phyloP scores from a whole-genome alignment of 2,329 filamentous ascomycete species.

The Fusarium torreyae region DNA sequence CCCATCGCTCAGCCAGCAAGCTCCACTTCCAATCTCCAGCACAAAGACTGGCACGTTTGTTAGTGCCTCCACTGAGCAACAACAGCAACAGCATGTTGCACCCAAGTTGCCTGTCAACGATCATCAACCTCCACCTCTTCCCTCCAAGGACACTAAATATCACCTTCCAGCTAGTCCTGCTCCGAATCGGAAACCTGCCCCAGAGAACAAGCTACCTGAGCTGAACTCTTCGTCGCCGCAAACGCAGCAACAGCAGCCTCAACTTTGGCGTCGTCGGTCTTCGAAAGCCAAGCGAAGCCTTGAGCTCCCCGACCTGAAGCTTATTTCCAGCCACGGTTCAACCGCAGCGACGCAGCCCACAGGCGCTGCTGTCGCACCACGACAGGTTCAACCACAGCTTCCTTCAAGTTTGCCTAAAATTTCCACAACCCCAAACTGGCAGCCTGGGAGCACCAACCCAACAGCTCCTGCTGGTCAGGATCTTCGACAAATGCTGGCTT shows the following conservation, averaged over 20 bases:
- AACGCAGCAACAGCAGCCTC: slow-evolving; percentile 43
- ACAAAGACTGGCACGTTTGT: slow-evolving; percentile 40
- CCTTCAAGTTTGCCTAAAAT: slow-evolving; percentile 36
- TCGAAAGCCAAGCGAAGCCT: slow-evolving; percentile 64
- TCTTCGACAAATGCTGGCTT: slow-evolving; percentile 21
- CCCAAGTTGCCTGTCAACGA: slow-evolving; percentile 26
- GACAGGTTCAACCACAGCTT: slow-evolving; percentile 38
- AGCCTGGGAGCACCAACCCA: slow-evolving; percentile 26
- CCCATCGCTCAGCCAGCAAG: slow-evolving; percentile 45
- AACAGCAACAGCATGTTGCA: slow-evolving; percentile 44
- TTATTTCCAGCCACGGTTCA: slow-evolving; percentile 66
- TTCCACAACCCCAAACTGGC: slow-evolving; percentile 38
- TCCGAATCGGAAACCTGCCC: slow-evolving; percentile 29
- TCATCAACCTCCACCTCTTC: slow-evolving; percentile 43
- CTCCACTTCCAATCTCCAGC: slow-evolving; percentile 46
- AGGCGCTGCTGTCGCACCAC: slow-evolving; percentile 11
- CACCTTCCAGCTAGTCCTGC: slow-evolving; percentile 43
- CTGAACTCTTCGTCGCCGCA: slow-evolving; percentile 49
- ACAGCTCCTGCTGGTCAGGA: slow-evolving; percentile 32
- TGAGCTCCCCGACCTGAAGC: slow-evolving; percentile 64
- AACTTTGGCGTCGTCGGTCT: slow-evolving; percentile 67
- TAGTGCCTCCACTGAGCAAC: slow-evolving; percentile 42
- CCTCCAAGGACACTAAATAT: slow-evolving; percentile 49
- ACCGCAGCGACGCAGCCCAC: slow-evolving; percentile 56
- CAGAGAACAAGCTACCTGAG: slow-evolving; percentile 30